These are phyloP conservation scores for Diaporthe sp. DNA, from an alignment of 2,329 filamentous ascomycete genomes.

Conservation along the genomic window DNA sequence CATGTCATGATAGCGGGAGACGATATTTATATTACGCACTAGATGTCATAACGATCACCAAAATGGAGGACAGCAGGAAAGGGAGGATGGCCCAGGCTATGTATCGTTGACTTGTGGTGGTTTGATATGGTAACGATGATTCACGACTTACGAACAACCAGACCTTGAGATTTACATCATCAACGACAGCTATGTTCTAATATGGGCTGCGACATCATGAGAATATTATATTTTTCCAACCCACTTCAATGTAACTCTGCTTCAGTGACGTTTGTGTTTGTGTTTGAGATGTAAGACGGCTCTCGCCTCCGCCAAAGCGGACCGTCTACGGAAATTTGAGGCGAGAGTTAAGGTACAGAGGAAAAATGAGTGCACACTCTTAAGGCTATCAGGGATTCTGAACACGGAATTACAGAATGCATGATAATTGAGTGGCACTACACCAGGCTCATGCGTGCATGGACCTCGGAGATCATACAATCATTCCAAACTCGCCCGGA, in stretches of 20 bases:
- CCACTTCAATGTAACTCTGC: not conserved
- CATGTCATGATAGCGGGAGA: slow-evolving; percentile 31
- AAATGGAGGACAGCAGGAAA: slow-evolving; percentile 7
- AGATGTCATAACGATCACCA: slow-evolving; percentile 14
- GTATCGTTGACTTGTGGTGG: not conserved
- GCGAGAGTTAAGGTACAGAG: too few species aligned
- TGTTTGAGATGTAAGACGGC: not conserved
- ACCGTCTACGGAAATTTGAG: too few species aligned
- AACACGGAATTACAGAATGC: not conserved
- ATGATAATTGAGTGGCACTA: not conserved
- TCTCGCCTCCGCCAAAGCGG: too few species aligned
- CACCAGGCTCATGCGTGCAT: not conserved
- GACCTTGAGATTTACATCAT: not conserved
- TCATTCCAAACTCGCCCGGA: too few species aligned
- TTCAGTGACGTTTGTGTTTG: not conserved
- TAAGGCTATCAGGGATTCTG: not conserved
- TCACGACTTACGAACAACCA: slow-evolving; percentile 34
- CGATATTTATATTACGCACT: slow-evolving; percentile 21
- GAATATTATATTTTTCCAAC: not conserved
- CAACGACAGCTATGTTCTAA: slow-evolving; percentile 25
- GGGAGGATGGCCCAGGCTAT: not conserved
- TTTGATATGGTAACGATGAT: slow-evolving; percentile 25
- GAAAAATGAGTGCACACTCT: too few species aligned
- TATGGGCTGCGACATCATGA: not conserved
- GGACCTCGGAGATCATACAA: too few species aligned